A percentile compares a stretch with the other conserved stretches of the same genome.
phyloP scores from a whole-genome alignment of 1,284 basidiomycete genomes.

The Mycena sp. region DNA sequence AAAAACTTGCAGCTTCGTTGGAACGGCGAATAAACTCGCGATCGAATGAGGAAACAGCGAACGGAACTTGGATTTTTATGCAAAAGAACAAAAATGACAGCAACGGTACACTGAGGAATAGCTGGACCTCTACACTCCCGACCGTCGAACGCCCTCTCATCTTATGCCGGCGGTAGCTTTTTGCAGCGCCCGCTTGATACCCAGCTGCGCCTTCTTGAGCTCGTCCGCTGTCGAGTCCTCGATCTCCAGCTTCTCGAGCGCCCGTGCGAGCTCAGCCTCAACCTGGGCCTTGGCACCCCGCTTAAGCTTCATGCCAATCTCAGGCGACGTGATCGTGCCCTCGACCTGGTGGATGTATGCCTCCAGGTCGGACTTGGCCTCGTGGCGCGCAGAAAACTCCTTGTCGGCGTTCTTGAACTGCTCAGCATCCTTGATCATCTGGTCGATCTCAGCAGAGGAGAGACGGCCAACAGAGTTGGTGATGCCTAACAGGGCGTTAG shows the following conservation, averaged over 20 bases:
- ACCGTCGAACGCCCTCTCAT: slow-evolving; percentile 56
- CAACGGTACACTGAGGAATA: slow-evolving; percentile 32
- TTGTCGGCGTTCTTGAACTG: slow-evolving; percentile 96
- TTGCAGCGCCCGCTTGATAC: slow-evolving; percentile 94
- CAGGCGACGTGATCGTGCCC: slow-evolving; percentile 91
- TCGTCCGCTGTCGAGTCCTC: slow-evolving; percentile 93
- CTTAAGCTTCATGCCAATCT: slow-evolving; percentile 97
- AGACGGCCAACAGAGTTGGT: slow-evolving; percentile 97
- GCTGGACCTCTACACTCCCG: slow-evolving; percentile 29
- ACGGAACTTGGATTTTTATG: slow-evolving; percentile 33
- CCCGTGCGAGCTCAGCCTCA: slow-evolving; percentile 95
- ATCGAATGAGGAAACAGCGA: slow-evolving; percentile 12
- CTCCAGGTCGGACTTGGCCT: slow-evolving; percentile 96
- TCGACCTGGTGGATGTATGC: slow-evolving; percentile 96
- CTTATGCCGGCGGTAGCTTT: slow-evolving; percentile 92
- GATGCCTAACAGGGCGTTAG: slow-evolving; percentile 64
- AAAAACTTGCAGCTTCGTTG: background rate
- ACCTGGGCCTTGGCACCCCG: slow-evolving; percentile 93
- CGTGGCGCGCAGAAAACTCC: slow-evolving; percentile 95
- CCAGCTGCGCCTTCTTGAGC: slow-evolving; percentile 91
- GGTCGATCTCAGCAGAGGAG: slow-evolving; percentile 93
- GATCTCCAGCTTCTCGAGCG: slow-evolving; percentile 96
- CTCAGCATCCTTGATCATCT: slow-evolving; percentile 99
- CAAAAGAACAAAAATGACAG: slow-evolving; percentile 36
- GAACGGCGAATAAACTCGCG: background rate